Evolutionary conservation across 257 asterid species (phyloP).

Genomic region (Solanum neorickii): DNA sequence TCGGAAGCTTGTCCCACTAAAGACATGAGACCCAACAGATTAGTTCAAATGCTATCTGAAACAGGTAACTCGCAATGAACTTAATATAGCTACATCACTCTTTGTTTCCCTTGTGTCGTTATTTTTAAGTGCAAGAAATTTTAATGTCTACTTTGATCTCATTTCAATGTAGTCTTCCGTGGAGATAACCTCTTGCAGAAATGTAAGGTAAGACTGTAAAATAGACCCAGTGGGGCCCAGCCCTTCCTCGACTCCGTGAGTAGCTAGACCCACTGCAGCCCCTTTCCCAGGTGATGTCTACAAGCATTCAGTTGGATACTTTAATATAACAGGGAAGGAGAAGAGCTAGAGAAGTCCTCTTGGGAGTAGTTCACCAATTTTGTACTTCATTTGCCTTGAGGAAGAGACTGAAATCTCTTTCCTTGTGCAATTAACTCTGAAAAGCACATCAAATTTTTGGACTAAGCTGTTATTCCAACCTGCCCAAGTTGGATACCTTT

Average conservation of each 20-base stretch:
- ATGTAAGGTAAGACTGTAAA: background rate
- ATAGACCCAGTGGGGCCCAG: background rate
- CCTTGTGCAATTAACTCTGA: background rate
- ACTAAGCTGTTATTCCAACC: background rate
- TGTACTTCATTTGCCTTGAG: background rate
- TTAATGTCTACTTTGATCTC: background rate
- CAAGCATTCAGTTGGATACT: background rate
- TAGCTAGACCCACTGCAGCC: background rate
- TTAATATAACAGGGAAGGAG: background rate
- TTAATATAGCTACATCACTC: background rate
- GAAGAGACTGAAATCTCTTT: background rate
- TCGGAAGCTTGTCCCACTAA: slow-evolving; percentile 93
- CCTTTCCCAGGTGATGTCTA: background rate
- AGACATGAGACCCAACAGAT: slow-evolving; percentile 12
- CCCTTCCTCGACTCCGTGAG: background rate
- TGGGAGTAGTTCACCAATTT: background rate
- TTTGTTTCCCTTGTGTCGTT: background rate
- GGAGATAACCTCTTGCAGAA: background rate
- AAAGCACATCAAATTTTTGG: background rate
- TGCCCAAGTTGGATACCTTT: background rate
- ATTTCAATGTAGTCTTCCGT: background rate
- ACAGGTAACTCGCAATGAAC: background rate
- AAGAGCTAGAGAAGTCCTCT: background rate
- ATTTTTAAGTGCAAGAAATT: background rate
- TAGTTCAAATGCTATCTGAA: background rate